Percentiles rank a stretch among this genome's conserved stretches.
Evolutionary conservation across 2,329 filamentous ascomycete species (phyloP).

Genomic region (Fusarium mundagurra): DNA sequence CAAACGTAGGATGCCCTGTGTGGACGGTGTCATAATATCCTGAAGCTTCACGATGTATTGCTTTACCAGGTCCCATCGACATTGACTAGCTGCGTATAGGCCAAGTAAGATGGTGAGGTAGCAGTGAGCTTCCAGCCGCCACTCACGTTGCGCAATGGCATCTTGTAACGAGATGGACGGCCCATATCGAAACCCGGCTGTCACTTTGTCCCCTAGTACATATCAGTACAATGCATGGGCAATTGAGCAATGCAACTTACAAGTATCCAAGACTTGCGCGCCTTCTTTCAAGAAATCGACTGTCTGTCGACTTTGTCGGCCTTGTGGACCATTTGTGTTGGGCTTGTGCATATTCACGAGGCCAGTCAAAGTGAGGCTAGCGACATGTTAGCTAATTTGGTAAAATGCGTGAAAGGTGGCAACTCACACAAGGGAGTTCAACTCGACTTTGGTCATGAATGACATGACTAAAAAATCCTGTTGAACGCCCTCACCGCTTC

Average conservation of each 20-base stretch:
- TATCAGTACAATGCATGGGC: conserved; percentile 3
- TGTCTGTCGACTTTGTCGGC: conserved; percentile 40
- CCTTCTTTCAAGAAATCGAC: conserved; percentile 56
- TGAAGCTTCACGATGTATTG: conserved; percentile 65
- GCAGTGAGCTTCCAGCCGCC: conserved; percentile 72
- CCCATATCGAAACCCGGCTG: conserved; percentile 50
- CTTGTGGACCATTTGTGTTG: conserved; percentile 38
- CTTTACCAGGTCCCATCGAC: conserved; percentile 73
- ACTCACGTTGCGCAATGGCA: conserved; percentile 67
- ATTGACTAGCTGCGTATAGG: conserved; percentile 74
- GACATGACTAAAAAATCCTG: conserved; percentile 68
- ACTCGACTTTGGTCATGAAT: conserved; percentile 69
- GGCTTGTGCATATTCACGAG: conserved; percentile 56
- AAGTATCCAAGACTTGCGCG: conserved; percentile 58
- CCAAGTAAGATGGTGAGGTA: conserved; percentile 78
- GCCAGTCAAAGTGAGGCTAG: conserved; percentile 65
- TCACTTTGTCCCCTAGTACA: conserved; percentile 48
- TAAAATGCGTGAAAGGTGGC: background rate
- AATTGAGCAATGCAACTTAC: conserved; percentile 41
- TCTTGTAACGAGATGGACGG: conserved; percentile 64
- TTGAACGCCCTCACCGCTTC: conserved; percentile 55
- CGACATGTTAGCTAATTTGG: conserved; percentile 24
- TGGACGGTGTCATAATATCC: conserved; percentile 52
- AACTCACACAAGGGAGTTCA: conserved; percentile 64
- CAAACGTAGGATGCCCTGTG: conserved; percentile 54